Conservation (phyloP, 345 rosid genomes). For the Salix caprea region DNA sequence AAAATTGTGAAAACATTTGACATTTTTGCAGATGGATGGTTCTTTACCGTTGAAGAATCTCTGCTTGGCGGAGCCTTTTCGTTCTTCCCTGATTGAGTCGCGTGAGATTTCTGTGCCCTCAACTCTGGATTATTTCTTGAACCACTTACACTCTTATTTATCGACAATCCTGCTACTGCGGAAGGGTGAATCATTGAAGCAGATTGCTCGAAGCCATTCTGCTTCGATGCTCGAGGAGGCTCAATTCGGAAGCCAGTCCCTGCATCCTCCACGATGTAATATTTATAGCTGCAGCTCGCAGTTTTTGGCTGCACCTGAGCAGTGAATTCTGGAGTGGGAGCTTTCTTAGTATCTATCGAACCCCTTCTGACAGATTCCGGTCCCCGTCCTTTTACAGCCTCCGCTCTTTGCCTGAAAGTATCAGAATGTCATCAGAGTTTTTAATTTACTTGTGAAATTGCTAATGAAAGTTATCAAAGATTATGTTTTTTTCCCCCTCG, state of each 20-base stretch:
- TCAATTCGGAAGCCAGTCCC: constrained; percentile 45
- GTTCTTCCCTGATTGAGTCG: constrained; percentile 26
- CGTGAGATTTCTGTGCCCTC: constrained; percentile 28
- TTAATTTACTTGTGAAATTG: not conserved
- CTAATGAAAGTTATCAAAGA: not conserved
- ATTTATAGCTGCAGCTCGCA: constrained; percentile 34
- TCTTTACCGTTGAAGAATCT: constrained; percentile 38
- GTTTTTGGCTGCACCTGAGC: constrained; percentile 43
- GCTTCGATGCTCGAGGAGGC: constrained; percentile 25
- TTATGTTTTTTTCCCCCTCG: not conserved
- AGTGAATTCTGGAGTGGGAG: constrained; percentile 58
- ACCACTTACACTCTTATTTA: constrained; percentile 29
- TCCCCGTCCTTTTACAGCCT: constrained; percentile 53
- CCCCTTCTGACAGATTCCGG: constrained; percentile 67
- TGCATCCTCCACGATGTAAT: constrained; percentile 37
- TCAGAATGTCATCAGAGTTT: too few relatives aligned
- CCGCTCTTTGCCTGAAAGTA: constrained; percentile 53
- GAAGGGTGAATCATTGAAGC: constrained; percentile 53
- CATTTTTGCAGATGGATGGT: not conserved
- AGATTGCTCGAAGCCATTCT: constrained; percentile 28
- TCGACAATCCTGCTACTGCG: constrained; percentile 16
- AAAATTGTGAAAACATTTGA: too few relatives aligned
- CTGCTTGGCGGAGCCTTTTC: constrained; percentile 18
- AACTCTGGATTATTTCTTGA: constrained; percentile 28
- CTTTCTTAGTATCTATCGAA: constrained; percentile 42